Evolutionary conservation across 306 rosid genomes (phyloP).

Genomic region (Castanopsis chinensis): DNA sequence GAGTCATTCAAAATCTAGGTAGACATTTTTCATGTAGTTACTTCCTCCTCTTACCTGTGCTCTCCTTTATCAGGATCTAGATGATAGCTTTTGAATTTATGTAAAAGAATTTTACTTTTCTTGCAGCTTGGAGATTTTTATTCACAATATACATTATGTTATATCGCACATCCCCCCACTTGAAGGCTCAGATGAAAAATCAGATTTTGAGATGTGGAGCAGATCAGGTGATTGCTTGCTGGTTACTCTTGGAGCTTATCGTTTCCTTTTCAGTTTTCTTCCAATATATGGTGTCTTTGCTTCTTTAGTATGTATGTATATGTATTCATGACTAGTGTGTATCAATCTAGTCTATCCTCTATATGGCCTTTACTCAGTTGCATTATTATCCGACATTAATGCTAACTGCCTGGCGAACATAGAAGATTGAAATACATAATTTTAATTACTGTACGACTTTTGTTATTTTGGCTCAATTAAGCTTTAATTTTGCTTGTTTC

Average conservation of each 20-base stretch:
- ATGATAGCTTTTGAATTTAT: neutral
- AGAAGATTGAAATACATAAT: neutral
- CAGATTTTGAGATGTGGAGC: slow-evolving; percentile 70
- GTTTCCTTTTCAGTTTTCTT: neutral
- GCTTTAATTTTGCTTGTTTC: slow-evolving; percentile 2
- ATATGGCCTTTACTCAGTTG: neutral
- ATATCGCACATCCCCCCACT: slow-evolving; percentile 50
- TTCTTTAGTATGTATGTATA: neutral
- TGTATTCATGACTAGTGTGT: neutral
- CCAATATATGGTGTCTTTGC: neutral
- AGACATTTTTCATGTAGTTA: slow-evolving; percentile 19
- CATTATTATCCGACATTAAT: neutral
- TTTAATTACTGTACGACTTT: neutral
- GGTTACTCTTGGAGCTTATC: slow-evolving; percentile 3
- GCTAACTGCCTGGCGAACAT: neutral
- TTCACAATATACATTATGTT: slow-evolving; percentile 52
- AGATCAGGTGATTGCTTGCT: slow-evolving; percentile 51
- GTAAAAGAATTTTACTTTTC: neutral
- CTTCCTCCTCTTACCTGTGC: slow-evolving; percentile 7
- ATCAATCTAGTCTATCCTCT: neutral
- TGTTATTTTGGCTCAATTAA: neutral
- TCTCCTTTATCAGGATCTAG: neutral
- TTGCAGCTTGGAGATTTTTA: slow-evolving; percentile 54
- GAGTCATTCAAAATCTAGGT: slow-evolving; percentile 52
- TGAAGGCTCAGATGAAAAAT: slow-evolving; percentile 46